Evolutionary conservation across 371 early-diverging fungal genomes (phyloP), one percentile per base, ranked within the genome.

Genomic region (Haplosporangium sp.): DNA sequence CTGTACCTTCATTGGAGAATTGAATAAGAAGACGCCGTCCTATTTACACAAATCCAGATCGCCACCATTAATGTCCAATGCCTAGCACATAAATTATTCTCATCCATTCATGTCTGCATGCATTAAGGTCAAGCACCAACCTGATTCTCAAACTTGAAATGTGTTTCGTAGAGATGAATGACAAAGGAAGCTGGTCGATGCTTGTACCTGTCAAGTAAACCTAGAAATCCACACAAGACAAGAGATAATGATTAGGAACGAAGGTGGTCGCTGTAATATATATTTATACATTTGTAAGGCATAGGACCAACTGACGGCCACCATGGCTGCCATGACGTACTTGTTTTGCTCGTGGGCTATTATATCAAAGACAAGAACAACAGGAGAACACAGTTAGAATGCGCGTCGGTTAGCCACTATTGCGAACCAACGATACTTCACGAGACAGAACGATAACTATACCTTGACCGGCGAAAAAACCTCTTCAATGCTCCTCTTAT

Each of bases 81-180:
- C 12, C 13, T 20, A 29, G n/a, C 11, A n/a, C 21, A 4, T 14
- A 14, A 14, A 11, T 38, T 14, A 46, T 20, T 38, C 45, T 0
- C 20, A 7, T 40, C 21, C 18, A 9, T 13, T 29, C 56, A 56
- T 6, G 16, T 2, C 2, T 13, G 45, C 45, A 11, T 45, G 45
- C 2, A 45, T 11, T 13, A 42, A 20, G 5, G 20, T 9, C 13
- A 1, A 10, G 1, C n/a, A 23, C 54, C 38, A 74, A 88, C 88
- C 84, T 89, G 87, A 56, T 87, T 86, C 59, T 89, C 89, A 71
- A 89, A 89, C 69, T 87, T 87, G 62, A 89, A 89, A 65, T 89
- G 87, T 1, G 89, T 89, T 20, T 86, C 82, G 70, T 89, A 89
- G 41, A 89, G 79, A 62, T 87, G 89, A 18, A 89, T 74, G 52